phyloP scores from a whole-genome alignment of 2,329 filamentous ascomycete species.

The Fusarium foetens region DNA sequence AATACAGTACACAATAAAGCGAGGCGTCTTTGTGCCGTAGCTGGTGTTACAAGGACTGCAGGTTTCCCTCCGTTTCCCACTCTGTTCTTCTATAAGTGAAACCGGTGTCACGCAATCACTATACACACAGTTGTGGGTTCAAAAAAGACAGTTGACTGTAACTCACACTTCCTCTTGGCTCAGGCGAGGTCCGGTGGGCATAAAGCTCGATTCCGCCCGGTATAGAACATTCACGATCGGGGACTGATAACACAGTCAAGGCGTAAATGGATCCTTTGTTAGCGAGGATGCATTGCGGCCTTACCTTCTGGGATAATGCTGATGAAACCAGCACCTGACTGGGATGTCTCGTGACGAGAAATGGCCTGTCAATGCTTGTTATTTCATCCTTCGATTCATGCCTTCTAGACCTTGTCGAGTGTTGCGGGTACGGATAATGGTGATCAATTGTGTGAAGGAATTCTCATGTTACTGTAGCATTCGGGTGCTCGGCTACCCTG shows the following conservation, averaged over 20 bases:
- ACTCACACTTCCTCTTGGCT: background rate
- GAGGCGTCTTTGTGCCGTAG: background rate
- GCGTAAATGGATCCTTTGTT: background rate
- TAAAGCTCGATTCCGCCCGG: background rate
- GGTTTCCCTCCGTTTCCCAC: constrained; percentile 7
- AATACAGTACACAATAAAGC: background rate
- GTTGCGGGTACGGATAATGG: constrained; percentile 5
- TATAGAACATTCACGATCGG: background rate
- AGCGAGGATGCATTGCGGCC: constrained; percentile 26
- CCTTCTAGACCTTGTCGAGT: background rate
- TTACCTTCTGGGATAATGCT: constrained; percentile 17
- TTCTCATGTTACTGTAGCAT: background rate
- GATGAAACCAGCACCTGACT: background rate
- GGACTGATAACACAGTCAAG: background rate
- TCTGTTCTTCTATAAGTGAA: constrained; percentile 13
- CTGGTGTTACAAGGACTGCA: constrained; percentile 4
- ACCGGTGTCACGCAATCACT: constrained; percentile 22
- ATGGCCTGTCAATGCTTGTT: background rate
- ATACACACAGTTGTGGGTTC: background rate
- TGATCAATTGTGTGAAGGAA: constrained; percentile 7
- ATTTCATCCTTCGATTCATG: background rate
- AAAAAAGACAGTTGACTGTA: background rate
- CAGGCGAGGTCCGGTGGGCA: background rate
- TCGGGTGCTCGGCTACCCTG: constrained; percentile 1
- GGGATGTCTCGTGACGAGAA: constrained; percentile 8